These are phyloP conservation scores for Ascochyta viciae-villosae DNA, from an alignment of 2,329 filamentous ascomycete genomes.

Conservation along the genomic window DNA sequence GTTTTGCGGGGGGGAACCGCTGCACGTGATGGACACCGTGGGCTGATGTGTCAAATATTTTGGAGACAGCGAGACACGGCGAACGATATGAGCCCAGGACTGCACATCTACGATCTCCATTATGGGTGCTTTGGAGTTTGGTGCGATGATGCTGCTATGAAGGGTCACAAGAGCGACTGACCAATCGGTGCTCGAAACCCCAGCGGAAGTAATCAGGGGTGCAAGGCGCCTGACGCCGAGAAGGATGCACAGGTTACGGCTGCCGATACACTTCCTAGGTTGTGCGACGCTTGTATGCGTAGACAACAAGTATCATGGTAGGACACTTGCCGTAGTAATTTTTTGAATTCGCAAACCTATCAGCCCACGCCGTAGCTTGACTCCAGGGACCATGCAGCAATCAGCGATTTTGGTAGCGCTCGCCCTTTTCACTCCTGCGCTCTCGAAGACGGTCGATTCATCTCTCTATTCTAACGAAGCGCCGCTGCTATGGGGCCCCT, in stretches of 20 bases:
- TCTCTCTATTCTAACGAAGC: slow-evolving; percentile 63
- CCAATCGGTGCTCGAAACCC: slow-evolving; percentile 11
- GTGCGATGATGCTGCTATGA: not conserved
- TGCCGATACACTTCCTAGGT: slow-evolving; percentile 7
- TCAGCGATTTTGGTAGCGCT: slow-evolving; percentile 27
- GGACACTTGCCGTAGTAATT: slow-evolving; percentile 14
- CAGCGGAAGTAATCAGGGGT: slow-evolving; percentile 17
- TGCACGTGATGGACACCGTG: slow-evolving; percentile 19
- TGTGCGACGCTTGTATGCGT: slow-evolving; percentile 10
- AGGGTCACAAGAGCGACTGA: not conserved
- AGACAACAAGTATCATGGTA: slow-evolving; percentile 4
- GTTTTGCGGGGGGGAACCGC: slow-evolving; percentile 20
- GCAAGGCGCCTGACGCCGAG: slow-evolving; percentile 9
- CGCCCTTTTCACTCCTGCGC: slow-evolving; percentile 19
- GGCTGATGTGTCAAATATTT: slow-evolving; percentile 2
- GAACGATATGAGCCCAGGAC: not conserved
- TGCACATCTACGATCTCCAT: slow-evolving; percentile 20
- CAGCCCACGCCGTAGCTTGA: slow-evolving; percentile 12
- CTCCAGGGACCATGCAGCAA: slow-evolving; percentile 25
- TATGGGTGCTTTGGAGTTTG: slow-evolving; percentile 14
- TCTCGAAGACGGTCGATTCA: slow-evolving; percentile 20
- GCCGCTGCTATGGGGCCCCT: slow-evolving; percentile 93
- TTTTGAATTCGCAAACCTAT: slow-evolving; percentile 4
- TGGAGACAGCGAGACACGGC: slow-evolving; percentile 20
- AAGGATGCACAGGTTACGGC: not conserved